Conservation (phyloP, 148 eudicot genomes). For the Cornus suecica region DNA sequence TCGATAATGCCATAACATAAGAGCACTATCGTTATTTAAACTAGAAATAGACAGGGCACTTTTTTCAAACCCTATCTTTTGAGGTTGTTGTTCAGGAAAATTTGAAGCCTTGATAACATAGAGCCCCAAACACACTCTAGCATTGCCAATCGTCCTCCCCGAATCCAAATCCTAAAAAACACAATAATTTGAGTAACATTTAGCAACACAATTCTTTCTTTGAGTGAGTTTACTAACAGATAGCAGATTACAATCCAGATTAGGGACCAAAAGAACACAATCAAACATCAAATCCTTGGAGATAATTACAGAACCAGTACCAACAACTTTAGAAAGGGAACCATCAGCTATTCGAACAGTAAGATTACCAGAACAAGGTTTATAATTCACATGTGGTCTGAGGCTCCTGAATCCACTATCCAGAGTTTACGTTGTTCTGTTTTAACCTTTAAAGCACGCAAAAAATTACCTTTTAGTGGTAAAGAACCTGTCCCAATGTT, state of each 20-base stretch:
- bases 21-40: too few relatives aligned
- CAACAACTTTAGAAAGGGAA: conserved; percentile 4
- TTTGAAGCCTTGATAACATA: too few relatives aligned
- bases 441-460: not conserved
- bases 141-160: too few relatives aligned
- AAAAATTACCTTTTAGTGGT: conserved; percentile 13
- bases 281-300: not conserved
- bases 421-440: not conserved
- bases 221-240: conserved; percentile 10
- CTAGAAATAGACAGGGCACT: too few relatives aligned
- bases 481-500: not conserved
- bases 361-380: not conserved
- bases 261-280: conserved; percentile 10
- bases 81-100: too few relatives aligned
- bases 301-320: not conserved
- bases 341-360: conserved; percentile 12
- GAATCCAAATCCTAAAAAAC: too few relatives aligned
- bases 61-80: too few relatives aligned
- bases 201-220: conserved; percentile 9
- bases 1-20: too few relatives aligned
- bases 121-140: too few relatives aligned
- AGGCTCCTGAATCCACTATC: conserved; percentile 17
- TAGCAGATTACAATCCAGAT: conserved; percentile 4
- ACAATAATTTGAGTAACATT: conserved; percentile 3
- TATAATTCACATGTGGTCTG: conserved; percentile 9